These are phyloP conservation scores for Chrysosporium keratinophilum DNA, from an alignment of 2,329 filamentous ascomycete genomes.

Conservation along the genomic window DNA sequence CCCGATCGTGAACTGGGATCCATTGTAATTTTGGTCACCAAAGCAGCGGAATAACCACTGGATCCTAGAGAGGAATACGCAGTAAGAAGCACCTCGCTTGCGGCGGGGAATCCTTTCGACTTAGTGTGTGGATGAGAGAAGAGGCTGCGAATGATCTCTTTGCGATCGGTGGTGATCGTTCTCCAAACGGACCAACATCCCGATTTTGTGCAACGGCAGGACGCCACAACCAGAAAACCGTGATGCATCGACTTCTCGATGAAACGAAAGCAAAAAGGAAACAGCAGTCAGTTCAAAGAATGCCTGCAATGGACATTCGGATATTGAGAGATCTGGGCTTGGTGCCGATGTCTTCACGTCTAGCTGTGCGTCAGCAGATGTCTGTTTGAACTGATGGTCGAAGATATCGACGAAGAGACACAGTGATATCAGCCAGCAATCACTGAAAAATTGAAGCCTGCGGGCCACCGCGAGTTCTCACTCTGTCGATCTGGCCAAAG, in stretches of 20 bases:
- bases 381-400: too few species aligned
- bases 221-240: constrained; percentile 4
- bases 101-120: too few species aligned
- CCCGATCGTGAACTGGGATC: neutral
- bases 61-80: neutral
- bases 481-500: neutral
- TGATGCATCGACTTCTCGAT: neutral
- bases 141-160: neutral
- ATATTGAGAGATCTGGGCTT: too few species aligned
- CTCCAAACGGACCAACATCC: constrained; percentile 3
- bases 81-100: neutral
- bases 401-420: neutral
- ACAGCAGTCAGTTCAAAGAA: neutral
- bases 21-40: neutral
- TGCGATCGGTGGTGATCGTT: constrained; percentile 1
- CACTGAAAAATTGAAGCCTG: neutral
- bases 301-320: neutral
- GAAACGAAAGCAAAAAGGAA: neutral
- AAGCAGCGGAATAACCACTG: neutral
- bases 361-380: too few species aligned
- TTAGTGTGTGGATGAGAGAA: too few species aligned
- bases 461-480: neutral
- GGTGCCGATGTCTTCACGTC: too few species aligned
- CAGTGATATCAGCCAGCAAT: neutral
- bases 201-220: constrained; percentile 8